Evolutionary conservation across 257 asterid species (phyloP), one percentile per base, ranked within the genome.

Genomic region (Jaltomata sinuosa): DNA sequence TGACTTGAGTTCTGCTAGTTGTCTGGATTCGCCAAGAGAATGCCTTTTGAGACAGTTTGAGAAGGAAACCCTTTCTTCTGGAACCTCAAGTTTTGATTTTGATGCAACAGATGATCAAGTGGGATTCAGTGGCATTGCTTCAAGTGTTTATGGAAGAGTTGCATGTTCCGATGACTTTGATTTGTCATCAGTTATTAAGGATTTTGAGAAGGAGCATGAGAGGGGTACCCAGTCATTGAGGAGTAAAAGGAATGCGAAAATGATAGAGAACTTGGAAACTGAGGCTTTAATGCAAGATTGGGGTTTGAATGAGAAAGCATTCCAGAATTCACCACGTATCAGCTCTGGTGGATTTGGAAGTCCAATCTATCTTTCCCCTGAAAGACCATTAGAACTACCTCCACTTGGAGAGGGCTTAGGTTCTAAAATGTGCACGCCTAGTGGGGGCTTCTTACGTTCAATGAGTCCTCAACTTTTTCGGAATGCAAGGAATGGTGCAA

Each of bases 291-390:
- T 96, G 98, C 88, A 85, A 12, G 90, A 91, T 84, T 91, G 97
- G 98, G 98, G 97, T 88, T 86, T 95, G 78, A 85, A 85, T 55
- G 97, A 94, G 83, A 88, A 83, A 84, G 84, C 92, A 62, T 93
- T 94, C 90, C 97, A 89, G 87, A 54, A 85, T 89, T 90, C 94
- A 77, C 92, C 94, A 59, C 81, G 61, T 53, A 83, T 68, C 84
- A 77, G 80, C 85, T 87, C 94, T 40, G 96, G 96, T 84, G 98
- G 96, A 84, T 96, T 96, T 89, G 98, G 99, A 79, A 96, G 99
- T 86, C 98, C 98, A 7, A 90, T 96, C 36, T 90, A 92, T 89
- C 74, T 89, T 79, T 91, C 94, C 65, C 86, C 88, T 34, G 91
- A 90, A 89, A 93, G 91, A 82, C 93, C 93, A 31, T 54, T 87